Evolutionary conservation across 129 eudicot genomes (phyloP).

Genomic region (Pseudognaphalium luteoalbum): DNA sequence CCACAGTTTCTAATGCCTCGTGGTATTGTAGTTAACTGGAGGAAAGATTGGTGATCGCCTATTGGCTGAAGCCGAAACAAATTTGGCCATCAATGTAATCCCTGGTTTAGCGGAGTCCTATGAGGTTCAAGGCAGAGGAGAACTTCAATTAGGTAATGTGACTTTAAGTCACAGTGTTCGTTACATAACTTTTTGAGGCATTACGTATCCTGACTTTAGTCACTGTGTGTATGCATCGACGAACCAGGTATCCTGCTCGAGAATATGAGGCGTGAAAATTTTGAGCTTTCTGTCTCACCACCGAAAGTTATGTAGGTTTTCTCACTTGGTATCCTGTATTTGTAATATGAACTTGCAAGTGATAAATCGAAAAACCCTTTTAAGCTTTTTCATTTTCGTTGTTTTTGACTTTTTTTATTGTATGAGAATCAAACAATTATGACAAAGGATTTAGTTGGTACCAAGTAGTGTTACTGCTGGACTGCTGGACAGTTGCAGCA

Average conservation of each 20-base stretch:
- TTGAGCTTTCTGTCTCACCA: slow-evolving; percentile 97
- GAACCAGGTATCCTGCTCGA: slow-evolving; percentile 87
- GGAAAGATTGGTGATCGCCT: slow-evolving; percentile 94
- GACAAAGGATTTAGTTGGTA: too few species aligned
- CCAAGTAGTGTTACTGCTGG: too few species aligned
- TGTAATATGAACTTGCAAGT: not conserved
- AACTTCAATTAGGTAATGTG: slow-evolving; percentile 83
- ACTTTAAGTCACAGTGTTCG: not conserved
- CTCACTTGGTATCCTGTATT: not conserved
- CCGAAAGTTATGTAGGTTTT: slow-evolving; percentile 90
- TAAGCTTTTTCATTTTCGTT: not conserved
- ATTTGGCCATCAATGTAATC: slow-evolving; percentile 91
- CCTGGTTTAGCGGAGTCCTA: slow-evolving; percentile 82
- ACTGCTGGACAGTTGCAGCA: too few species aligned
- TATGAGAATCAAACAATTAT: too few species aligned
- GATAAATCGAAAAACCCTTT: not conserved
- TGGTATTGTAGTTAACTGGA: slow-evolving; percentile 75
- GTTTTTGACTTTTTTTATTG: too few species aligned
- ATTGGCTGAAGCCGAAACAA: slow-evolving; percentile 93
- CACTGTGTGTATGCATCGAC: not conserved
- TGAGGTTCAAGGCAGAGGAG: slow-evolving; percentile 99
- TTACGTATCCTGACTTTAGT: not conserved
- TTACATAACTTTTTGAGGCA: not conserved
- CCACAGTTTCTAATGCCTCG: slow-evolving; percentile 1
- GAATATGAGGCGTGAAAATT: slow-evolving; percentile 99